Conservation (phyloP, 192 early-diverging fungal species). For the Phycomyces nitens region DNA sequence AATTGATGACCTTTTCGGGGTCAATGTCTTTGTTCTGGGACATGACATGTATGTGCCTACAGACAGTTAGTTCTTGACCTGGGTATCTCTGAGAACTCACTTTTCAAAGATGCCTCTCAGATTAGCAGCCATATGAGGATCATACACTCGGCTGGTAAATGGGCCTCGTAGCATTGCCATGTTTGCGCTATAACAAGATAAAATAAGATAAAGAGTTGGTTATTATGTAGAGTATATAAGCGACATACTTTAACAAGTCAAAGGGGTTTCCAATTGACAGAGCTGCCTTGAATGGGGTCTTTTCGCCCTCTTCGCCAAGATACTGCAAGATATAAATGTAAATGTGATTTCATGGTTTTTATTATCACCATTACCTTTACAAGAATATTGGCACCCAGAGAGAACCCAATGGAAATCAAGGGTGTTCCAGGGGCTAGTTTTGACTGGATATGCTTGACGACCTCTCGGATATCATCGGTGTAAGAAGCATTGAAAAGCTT, state of each 20-base stretch:
- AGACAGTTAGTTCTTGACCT: too few species aligned
- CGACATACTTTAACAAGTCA: slow-evolving; percentile 61
- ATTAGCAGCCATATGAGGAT: slow-evolving; percentile 32
- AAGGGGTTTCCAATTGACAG: slow-evolving; percentile 87
- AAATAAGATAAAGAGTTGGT: too few species aligned
- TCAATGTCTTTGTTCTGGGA: slow-evolving; percentile 46
- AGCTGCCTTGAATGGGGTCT: slow-evolving; percentile 70
- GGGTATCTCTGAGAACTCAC: too few species aligned
- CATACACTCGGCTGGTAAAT: too few species aligned
- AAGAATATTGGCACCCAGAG: slow-evolving; percentile 88
- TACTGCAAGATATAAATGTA: slow-evolving; percentile 42
- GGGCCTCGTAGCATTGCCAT: too few species aligned
- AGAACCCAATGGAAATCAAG: slow-evolving; percentile 85
- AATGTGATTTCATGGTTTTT: too few species aligned
- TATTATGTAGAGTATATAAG: slow-evolving; percentile 12
- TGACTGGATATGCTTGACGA: slow-evolving; percentile 52
- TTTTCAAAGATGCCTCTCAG: slow-evolving; percentile 39
- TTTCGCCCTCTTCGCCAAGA: slow-evolving; percentile 75
- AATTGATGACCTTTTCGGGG: slow-evolving; percentile 46
- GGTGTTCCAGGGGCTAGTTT: slow-evolving; percentile 56
- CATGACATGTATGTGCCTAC: slow-evolving; percentile 41
- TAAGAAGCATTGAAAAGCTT: slow-evolving; percentile 78
- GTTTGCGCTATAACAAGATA: too few species aligned
- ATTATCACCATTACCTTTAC: slow-evolving; percentile 60
- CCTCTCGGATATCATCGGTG: slow-evolving; percentile 76